phyloP scores from a whole-genome alignment of 108 stramenopile species.

The Conticribra weissflogii region DNA sequence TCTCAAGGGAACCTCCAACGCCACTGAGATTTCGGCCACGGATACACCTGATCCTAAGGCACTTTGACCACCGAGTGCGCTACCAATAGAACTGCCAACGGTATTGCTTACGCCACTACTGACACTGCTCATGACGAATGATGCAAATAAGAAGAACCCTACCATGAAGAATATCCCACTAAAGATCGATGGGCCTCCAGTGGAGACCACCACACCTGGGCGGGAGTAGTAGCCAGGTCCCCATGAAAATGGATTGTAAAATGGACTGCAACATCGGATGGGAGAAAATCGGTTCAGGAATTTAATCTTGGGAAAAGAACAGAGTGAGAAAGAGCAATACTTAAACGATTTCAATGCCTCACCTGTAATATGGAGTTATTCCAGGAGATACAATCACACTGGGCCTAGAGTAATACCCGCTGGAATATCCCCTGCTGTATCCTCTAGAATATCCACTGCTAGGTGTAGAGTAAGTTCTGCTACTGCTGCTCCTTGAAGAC shows the following conservation, averaged over 20 bases:
- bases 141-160: constrained; percentile 51
- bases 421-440: constrained; percentile 29
- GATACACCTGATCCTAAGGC: constrained; percentile 70
- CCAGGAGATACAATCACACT: constrained; percentile 54
- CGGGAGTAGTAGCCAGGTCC: constrained; percentile 37
- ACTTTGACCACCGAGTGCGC: constrained; percentile 15
- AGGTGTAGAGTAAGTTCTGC: constrained; percentile 24
- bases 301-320: neutral
- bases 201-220: constrained; percentile 59
- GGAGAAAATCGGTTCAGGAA: neutral
- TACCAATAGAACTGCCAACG: constrained; percentile 30
- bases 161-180: constrained; percentile 61
- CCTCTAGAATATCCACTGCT: constrained; percentile 40
- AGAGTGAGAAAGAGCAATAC: neutral
- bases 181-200: constrained; percentile 62
- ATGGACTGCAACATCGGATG: constrained; percentile 37
- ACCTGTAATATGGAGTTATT: constrained; percentile 49
- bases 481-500: constrained; percentile 14
- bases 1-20: constrained; percentile 72
- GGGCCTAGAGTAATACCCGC: constrained; percentile 63
- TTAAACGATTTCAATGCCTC: constrained; percentile 28
- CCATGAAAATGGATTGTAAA: constrained; percentile 44
- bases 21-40: constrained; percentile 73
- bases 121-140: constrained; percentile 21
- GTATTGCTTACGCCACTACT: constrained; percentile 15